Base-by-base conservation (phyloP, 2,329 filamentous ascomycete species). In the Fusarium neocosmosporiellum region DNA sequence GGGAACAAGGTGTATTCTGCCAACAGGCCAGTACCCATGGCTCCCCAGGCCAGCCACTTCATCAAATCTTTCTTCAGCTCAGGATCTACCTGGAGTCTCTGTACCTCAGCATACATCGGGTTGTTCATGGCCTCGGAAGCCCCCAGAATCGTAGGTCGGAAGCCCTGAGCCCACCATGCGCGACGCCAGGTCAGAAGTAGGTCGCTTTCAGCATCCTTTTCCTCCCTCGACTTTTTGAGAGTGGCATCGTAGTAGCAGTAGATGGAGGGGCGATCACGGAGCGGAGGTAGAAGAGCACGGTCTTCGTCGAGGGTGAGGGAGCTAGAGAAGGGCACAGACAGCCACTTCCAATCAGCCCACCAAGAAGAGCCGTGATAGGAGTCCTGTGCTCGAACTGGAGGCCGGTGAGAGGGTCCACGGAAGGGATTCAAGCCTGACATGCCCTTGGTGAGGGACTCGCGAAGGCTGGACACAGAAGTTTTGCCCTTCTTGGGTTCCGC, bases 121-220 rank as follows among this genome's bases (percentile, higher is more conserved):
- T 98, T 96, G 78, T 91, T 91, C 86, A 92, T 93, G 20, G 95
- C 95, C 80, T 98, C 96, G 1, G 89, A 90, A 18, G 90, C 88
- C 59, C 93, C 92, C 64, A 98, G 83, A 43, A 98, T 93, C 9
- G 96, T 87, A 0, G 96, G 96, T 70, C 88, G 91, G 83, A 98
- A 98, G 13, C 96, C 96, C 77, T 97, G 91, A 0, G 95, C 94
- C 94, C 94, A 98, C 95, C 96, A 98, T 4, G 96, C 95, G 53
- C 94, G 89, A 68, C 95, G 89, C 96, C 96, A 98, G 61, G 93
- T 92, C 65, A 97, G 85, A 57, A 98, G 87, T 67, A 98, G 84
- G 66, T 92, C 89, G 78, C 92, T 92, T 80, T 98, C 94, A 5
- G 94, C 93, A 67, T 93, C 89, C 75, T 89, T 89, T 59, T 89